Conservation (phyloP, 1,139 yeast species). For the Oligophagozyma castellii region DNA sequence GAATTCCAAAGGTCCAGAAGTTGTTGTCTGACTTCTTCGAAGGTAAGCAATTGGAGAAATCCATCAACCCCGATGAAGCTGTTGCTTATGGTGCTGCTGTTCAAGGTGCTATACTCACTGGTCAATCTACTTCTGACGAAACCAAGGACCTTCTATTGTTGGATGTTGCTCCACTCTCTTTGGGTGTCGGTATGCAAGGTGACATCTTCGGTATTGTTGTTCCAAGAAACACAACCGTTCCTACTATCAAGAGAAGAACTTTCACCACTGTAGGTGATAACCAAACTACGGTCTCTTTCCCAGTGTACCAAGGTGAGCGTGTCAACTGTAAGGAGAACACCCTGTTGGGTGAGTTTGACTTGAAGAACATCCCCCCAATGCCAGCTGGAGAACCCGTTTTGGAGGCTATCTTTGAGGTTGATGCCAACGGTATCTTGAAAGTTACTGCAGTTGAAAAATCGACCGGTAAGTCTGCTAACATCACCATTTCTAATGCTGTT, state of each 20-base stretch:
- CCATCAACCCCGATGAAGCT: slow-evolving; percentile 97
- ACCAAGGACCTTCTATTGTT: slow-evolving; percentile 90
- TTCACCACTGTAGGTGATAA: slow-evolving; percentile 97
- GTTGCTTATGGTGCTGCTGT: slow-evolving; percentile 99
- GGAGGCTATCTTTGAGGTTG: slow-evolving; percentile 96
- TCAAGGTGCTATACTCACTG: slow-evolving; percentile 95
- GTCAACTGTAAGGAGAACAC: slow-evolving; percentile 97
- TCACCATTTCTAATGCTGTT: slow-evolving; percentile 95
- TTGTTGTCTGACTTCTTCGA: slow-evolving; percentile 91
- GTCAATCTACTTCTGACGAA: slow-evolving; percentile 90
- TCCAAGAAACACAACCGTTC: slow-evolving; percentile 98
- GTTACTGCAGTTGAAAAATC: slow-evolving; percentile 97
- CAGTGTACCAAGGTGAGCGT: slow-evolving; percentile 99
- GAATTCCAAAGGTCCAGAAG: slow-evolving; percentile 97
- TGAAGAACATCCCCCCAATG: slow-evolving; percentile 95
- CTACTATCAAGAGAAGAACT: slow-evolving; percentile 96
- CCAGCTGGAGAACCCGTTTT: slow-evolving; percentile 98
- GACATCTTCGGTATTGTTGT: slow-evolving; percentile 94
- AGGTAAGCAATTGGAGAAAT: slow-evolving; percentile 86
- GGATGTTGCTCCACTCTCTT: slow-evolving; percentile 94
- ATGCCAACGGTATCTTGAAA: slow-evolving; percentile 97
- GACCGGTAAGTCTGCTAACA: slow-evolving; percentile 96
- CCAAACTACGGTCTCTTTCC: slow-evolving; percentile 98
- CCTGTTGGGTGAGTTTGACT: slow-evolving; percentile 95
- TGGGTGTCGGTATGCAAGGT: slow-evolving; percentile 99